Evolutionary conservation across 1,284 basidiomycete species (phyloP), one percentile per base, ranked within the genome.

Genomic region (Rhodofomes roseus): DNA sequence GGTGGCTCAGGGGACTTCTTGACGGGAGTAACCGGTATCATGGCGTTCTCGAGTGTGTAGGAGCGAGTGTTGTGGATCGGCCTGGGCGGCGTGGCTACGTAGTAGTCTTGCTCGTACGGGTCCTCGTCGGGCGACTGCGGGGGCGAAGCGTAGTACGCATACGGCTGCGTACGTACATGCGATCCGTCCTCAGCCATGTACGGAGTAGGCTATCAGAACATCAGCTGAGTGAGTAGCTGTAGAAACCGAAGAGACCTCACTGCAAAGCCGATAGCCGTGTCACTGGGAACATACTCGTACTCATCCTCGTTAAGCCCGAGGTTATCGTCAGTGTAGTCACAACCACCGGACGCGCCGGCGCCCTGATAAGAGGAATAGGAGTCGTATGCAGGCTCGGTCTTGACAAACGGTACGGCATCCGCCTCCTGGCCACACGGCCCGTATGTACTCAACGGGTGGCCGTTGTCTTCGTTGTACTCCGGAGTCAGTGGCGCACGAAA

Each of bases 11-110:
- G 36, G 29, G 34, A 6, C 31, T 11, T 2, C 22, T 25, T 34
- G 34, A 22, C 29, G 43, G 43, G 55, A 16, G 20, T 18, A n/a
- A 57, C 46, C 2, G 46, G 55, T 1, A 22, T 56, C n/a, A 56
- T 56, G 5, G 55, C 55, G 25, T 43, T 46, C 34, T 51, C 55
- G 55, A 57, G 55, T 12, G 55, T 57, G 55, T 57, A 57, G 2
- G 55, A 57, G 9, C 55, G 55, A 16, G 36, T 8, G 34, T 48
- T 34, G 8, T 50, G 44, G 31, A 57, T 39, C n/a, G 46, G 31
- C 11, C 36, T 20, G 23, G 29, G 55, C 8, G 3, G 34, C 22
- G 5, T 14, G 40, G 20, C 39, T 9, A 27, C 27, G 40, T 18
- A 39, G 41, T 23, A 11, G 25, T 18, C 20, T 8, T n/a, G 41